phyloP scores from a whole-genome alignment of 441 rosid species.

The Populus trichocarpa region DNA sequence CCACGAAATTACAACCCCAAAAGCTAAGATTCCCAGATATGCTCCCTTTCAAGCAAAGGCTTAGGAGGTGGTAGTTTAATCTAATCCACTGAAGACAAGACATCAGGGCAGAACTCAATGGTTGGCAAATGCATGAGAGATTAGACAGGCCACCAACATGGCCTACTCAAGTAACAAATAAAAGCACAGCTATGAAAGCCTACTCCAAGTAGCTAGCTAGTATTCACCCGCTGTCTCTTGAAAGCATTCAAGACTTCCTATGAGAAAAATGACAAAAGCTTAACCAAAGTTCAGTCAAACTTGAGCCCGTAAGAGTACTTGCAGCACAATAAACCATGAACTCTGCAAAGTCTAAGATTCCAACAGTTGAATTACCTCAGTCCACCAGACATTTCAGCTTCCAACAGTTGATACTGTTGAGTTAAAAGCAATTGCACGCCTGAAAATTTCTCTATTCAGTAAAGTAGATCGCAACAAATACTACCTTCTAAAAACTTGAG shows the following conservation, averaged over 20 bases:
- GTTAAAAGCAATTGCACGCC: conserved; percentile 3
- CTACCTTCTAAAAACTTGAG: not conserved
- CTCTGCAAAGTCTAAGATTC: not conserved
- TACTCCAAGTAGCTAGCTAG: conserved; percentile 6
- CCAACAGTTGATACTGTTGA: not conserved
- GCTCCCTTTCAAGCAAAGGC: not conserved
- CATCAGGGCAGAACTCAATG: not conserved
- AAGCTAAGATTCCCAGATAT: not conserved
- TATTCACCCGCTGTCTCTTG: not conserved
- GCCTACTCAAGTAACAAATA: not conserved
- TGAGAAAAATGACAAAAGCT: conserved; percentile 12
- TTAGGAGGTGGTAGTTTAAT: not conserved
- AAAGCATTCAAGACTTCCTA: not conserved
- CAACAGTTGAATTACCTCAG: conserved; percentile 4
- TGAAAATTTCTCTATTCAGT: conserved; percentile 8
- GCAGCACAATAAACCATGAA: conserved; percentile 7
- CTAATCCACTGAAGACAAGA: not conserved
- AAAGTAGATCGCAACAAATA: conserved; percentile 4
- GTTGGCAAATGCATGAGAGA: not conserved
- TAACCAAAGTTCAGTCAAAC: not conserved
- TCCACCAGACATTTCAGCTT: conserved; percentile 7
- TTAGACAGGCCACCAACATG: not conserved
- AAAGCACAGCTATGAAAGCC: not conserved
- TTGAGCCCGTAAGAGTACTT: conserved; percentile 9
- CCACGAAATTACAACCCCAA: not conserved